phyloP scores from a whole-genome alignment of 1,139 yeast genomes.

The Taphrina deformans region DNA sequence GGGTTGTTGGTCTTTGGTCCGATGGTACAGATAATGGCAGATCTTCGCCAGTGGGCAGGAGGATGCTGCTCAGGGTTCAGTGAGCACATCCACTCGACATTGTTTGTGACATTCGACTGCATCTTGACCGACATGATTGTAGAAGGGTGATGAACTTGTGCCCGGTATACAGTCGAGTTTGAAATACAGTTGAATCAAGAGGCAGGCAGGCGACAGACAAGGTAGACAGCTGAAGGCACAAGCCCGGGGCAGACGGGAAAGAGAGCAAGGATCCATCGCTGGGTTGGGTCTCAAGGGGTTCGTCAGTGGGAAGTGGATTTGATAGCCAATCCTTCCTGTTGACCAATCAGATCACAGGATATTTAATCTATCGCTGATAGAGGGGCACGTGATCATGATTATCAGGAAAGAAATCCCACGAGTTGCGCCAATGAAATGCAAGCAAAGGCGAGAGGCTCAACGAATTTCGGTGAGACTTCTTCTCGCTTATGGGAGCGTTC shows the following conservation, averaged over 20 bases:
- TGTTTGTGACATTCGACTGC: conserved; percentile 27
- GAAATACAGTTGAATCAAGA: not conserved
- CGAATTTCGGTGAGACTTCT: not conserved
- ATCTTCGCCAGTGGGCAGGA: conserved; percentile 83
- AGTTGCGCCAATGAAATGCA: conserved; percentile 1
- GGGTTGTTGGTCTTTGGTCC: conserved; percentile 95
- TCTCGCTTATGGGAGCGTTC: no score
- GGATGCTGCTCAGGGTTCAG: conserved; percentile 79
- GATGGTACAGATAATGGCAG: conserved; percentile 96
- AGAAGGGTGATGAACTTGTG: not conserved
- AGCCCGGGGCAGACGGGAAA: not conserved
- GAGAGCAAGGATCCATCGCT: not conserved
- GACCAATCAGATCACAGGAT: not conserved
- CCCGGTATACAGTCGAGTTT: not conserved
- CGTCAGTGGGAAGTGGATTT: not conserved
- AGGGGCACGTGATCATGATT: not conserved
- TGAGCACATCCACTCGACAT: conserved; percentile 73
- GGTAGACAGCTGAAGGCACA: not conserved
- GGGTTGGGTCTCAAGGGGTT: no score
- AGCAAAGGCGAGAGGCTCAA: not conserved
- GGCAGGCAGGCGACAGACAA: not conserved
- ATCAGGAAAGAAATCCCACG: not conserved
- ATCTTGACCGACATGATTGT: conserved; percentile 18
- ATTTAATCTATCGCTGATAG: not conserved
- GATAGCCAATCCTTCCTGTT: not conserved